Evolutionary conservation across 2,329 filamentous ascomycete species (phyloP), one percentile per base, ranked within the genome.

Genomic region (Microcyclosporella mali): DNA sequence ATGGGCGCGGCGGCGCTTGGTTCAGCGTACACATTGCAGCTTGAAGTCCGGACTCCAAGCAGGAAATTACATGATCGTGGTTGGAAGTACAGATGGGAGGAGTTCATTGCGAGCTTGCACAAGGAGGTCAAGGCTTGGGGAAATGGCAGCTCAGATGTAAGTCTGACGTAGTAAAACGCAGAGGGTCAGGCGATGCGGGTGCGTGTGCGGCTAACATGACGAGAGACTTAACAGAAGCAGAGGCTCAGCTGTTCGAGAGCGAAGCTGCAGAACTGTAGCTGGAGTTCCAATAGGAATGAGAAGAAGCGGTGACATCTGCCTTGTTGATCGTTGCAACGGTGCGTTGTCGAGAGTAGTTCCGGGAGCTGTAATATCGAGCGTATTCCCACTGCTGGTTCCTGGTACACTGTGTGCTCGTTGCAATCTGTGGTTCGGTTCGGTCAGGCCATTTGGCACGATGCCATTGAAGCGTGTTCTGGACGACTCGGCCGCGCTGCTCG

Each of bases 11-110:
- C 47, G 47, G 28, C 37, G 37, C 1, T 41, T 29, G 11, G 50
- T 40, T 45, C 47, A 52, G 27, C 46, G 38, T 18, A 43, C n/a
- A 25, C 47, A 52, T 18, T 50, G 47, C 4, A 41, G 10, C 21
- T 52, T 52, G 30, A 48, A 50, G n/a, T 50, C 50, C 2, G 37
- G 39, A 10, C 41, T 47, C 47, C 47, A 50, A 17, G 42, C 47
- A 1, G 50, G 50, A 14, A 52, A 43, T 31, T 50, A 47, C 6
- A 50, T 40, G n/a, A 52, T 48, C n/a, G 34, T 37, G 18, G 42
- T 45, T 2, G 42, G 30, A 15, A 50, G 38, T 28, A 50, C 39
- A 10, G 34, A 37, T 1, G 38, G 39, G n/a, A 52, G 32, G 2
- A 50, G 25, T 12, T 52, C 50, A 14, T 19, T 17, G 14, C 50